Evolutionary conservation across 2,329 filamentous ascomycete genomes (phyloP).

Genomic region (Tolypocladium capitatum): DNA sequence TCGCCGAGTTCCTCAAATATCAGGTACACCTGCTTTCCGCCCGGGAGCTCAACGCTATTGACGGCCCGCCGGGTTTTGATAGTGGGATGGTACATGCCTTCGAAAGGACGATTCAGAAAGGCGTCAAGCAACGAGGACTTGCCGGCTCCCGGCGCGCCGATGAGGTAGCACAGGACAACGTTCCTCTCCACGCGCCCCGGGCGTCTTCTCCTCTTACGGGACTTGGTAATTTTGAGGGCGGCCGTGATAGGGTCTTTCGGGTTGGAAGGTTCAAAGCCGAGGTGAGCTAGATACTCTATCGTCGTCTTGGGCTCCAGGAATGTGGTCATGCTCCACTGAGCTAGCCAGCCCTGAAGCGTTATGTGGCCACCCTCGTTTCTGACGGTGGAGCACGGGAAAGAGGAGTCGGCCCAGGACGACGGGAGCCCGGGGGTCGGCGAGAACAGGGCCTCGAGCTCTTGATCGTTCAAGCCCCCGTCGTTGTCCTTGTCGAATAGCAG

Average conservation of each 20-base stretch:
- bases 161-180: slow-evolving; percentile 84
- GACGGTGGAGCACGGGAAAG: slow-evolving; percentile 86
- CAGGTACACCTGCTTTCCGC: slow-evolving; percentile 92
- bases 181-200: slow-evolving; percentile 84
- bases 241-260: slow-evolving; percentile 65
- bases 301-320: slow-evolving; percentile 93
- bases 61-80: slow-evolving; percentile 90
- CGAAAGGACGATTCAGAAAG: slow-evolving; percentile 82
- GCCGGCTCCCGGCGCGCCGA: slow-evolving; percentile 74
- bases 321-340: slow-evolving; percentile 99
- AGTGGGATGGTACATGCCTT: slow-evolving; percentile 73
- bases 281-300: slow-evolving; percentile 86
- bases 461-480: slow-evolving; percentile 80
- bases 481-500: slow-evolving; percentile 94
- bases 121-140: slow-evolving; percentile 86
- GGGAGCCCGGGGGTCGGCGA: slow-evolving; percentile 86
- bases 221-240: slow-evolving; percentile 84
- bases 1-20: slow-evolving; percentile 93
- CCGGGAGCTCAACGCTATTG: slow-evolving; percentile 90
- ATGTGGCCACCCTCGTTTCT: slow-evolving; percentile 92
- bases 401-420: slow-evolving; percentile 72
- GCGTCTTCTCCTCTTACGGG: slow-evolving; percentile 70
- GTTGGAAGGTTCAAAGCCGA: slow-evolving; percentile 78
- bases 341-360: slow-evolving; percentile 92
- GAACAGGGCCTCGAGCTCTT: slow-evolving; percentile 76